Evolutionary conservation across 2,329 filamentous ascomycete genomes (phyloP), one percentile per base, ranked within the genome.

Genomic region (Hypoxylon sp.): DNA sequence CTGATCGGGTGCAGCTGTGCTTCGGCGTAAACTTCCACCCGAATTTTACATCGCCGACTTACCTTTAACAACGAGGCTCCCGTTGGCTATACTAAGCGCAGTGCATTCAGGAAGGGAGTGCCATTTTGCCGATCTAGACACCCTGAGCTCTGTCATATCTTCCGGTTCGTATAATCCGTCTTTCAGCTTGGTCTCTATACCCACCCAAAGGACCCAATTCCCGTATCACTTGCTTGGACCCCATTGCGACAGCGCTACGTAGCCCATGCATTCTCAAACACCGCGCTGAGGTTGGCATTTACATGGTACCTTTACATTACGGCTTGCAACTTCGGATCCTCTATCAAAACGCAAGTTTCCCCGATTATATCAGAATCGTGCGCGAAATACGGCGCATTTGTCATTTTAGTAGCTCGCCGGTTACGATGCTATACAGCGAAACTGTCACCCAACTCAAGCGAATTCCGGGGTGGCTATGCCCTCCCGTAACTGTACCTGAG

Each of bases 21-120:
- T 51, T 64, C 62, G 69, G 67, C 60, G 63, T 64, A 65, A 65
- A 55, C 60, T 46, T 64, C 55, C 50, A 45, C 63, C 64, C 57
- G 64, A 64, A n/a, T n/a, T 36, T 62, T 48, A 69, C 67, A 63
- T 70, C 65, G 63, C 60, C 63, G 68, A 71, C 65, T 66, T 66
- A 41, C 53, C 30, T 36, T 38, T 48, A 43, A 46, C 48, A 62
- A 59, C 53, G 49, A 55, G 45, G 48, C 62, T 68, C 56, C 56
- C 25, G 63, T 69, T 65, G 60, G 52, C 38, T 48, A 51, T 53
- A 28, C 50, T 65, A 71, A 66, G 46, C 61, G 63, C 66, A 63
- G 60, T 63, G 60, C 59, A 28, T 65, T 60, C 45, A 28, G 30
- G 32, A 30, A 38, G 23, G 38, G 36, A 57, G 34, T 58, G 48